Conservation (phyloP, 805 yeast genomes). For the Saccharomycopsis lassenensis region DNA sequence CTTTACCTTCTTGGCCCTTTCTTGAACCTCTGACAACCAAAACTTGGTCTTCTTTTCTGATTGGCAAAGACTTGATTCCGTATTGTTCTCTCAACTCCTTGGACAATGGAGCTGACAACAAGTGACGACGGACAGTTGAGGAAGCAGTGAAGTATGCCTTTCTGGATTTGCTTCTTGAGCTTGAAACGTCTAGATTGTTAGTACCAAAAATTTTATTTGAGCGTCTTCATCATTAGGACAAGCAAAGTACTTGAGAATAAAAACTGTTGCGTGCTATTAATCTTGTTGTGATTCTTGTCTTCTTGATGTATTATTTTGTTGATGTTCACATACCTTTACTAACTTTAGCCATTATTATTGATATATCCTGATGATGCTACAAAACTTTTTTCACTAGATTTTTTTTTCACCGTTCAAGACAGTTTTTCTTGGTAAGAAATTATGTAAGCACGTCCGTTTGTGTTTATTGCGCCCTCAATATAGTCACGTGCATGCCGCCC, state of each 20-base stretch:
- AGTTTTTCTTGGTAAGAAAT: too few species aligned
- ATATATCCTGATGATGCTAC: too few species aligned
- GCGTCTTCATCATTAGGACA: neutral
- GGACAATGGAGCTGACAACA: constrained; percentile 97
- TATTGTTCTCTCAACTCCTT: constrained; percentile 97
- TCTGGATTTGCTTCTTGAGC: constrained; percentile 99
- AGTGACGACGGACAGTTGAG: constrained; percentile 86
- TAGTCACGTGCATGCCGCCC: too few species aligned
- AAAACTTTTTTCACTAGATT: too few species aligned
- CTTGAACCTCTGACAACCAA: constrained; percentile 95
- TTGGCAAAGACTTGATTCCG: constrained; percentile 91
- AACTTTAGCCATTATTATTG: too few species aligned
- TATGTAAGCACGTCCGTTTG: too few species aligned
- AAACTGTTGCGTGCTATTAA: neutral
- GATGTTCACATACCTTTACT: too few species aligned
- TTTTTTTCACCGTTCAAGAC: too few species aligned
- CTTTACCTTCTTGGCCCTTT: constrained; percentile 99
- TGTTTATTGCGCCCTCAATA: too few species aligned
- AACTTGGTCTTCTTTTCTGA: constrained; percentile 96
- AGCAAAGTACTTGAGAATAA: too few species aligned
- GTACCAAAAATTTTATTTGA: constrained; percentile 29
- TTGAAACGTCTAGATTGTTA: constrained; percentile 90
- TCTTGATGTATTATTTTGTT: too few species aligned
- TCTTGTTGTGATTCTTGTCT: too few species aligned
- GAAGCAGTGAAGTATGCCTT: constrained; percentile 99